phyloP scores from a whole-genome alignment of 2,329 filamentous ascomycete genomes.

The Metarhizium album region DNA sequence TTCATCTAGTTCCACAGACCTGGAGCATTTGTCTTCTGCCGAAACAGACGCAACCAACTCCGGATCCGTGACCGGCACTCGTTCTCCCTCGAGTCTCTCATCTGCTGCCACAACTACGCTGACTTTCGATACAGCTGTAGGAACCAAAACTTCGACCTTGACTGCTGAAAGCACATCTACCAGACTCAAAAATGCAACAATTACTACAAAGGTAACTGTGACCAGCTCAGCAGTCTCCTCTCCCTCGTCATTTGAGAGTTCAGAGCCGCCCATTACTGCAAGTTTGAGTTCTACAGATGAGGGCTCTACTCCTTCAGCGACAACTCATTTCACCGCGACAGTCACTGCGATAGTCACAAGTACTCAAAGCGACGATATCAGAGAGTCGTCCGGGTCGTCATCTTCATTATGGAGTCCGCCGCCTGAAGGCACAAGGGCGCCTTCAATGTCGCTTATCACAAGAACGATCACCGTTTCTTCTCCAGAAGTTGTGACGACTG shows the following conservation, averaged over 20 bases:
- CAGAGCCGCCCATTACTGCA: constrained; percentile 1
- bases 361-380: neutral
- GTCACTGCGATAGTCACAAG: neutral
- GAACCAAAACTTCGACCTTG: neutral
- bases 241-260: neutral
- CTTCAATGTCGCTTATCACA: neutral
- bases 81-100: neutral
- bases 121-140: neutral
- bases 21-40: neutral
- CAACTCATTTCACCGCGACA: neutral
- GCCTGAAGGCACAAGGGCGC: neutral
- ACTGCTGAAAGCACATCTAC: neutral
- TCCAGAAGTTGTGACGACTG: neutral
- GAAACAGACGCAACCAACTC: neutral
- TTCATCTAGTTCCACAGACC: neutral
- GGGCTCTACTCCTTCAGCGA: neutral
- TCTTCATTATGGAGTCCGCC: neutral
- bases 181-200: neutral
- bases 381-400: neutral
- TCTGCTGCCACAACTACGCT: neutral
- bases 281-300: neutral
- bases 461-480: neutral
- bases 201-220: neutral
- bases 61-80: neutral
- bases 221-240: neutral